Evolutionary conservation across 2,329 filamentous ascomycete genomes (phyloP).

Genomic region (Sarocladiaceae sp.): DNA sequence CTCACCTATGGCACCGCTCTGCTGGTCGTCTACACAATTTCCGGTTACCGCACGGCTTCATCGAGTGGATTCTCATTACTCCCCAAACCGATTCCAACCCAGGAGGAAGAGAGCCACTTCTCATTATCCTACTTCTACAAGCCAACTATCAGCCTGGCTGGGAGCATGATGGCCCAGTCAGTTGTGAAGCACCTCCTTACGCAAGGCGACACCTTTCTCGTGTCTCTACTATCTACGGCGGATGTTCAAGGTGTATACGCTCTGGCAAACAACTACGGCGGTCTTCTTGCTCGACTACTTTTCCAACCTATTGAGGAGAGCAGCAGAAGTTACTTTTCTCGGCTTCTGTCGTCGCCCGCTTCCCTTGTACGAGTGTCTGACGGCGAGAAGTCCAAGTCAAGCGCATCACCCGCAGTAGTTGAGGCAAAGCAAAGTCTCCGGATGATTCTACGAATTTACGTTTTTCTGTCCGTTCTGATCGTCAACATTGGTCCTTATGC

Average conservation of each 20-base stretch:
- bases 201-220: slow-evolving; percentile 87
- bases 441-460: slow-evolving; percentile 67
- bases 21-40: slow-evolving; percentile 64
- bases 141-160: slow-evolving; percentile 66
- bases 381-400: slow-evolving; percentile 16
- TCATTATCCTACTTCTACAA: slow-evolving; percentile 64
- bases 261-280: slow-evolving; percentile 90
- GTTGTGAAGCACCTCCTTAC: slow-evolving; percentile 90
- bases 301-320: slow-evolving; percentile 96
- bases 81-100: slow-evolving; percentile 22
- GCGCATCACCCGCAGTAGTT: slow-evolving; percentile 24
- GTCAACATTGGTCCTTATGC: slow-evolving; percentile 69
- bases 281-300: slow-evolving; percentile 79
- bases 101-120: slow-evolving; percentile 12
- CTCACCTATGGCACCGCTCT: slow-evolving; percentile 68
- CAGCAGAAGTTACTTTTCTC: slow-evolving; percentile 84
- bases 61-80: slow-evolving; percentile 66
- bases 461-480: slow-evolving; percentile 66
- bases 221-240: slow-evolving; percentile 72
- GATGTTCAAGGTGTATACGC: slow-evolving; percentile 87
- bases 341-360: slow-evolving; percentile 50
- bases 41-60: slow-evolving; percentile 53
- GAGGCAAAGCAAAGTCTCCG: slow-evolving; percentile 51
- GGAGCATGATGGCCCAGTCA: slow-evolving; percentile 84
- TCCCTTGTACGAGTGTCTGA: slow-evolving; percentile 8